phyloP scores from a whole-genome alignment of 805 yeast species.

The Cyberlindnera mycetangii region DNA sequence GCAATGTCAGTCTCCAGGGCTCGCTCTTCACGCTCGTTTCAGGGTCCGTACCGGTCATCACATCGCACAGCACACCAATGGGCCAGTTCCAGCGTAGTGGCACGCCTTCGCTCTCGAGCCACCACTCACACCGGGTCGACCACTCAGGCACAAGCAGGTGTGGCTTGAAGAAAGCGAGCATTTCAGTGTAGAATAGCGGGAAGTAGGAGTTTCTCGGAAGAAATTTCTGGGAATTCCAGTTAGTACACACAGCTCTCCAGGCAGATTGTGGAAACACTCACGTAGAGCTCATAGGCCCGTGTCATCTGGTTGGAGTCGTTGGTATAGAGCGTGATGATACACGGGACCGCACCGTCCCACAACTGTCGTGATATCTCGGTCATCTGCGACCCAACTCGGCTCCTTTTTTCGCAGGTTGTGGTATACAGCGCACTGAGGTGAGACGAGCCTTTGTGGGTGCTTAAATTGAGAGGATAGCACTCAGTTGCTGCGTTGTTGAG shows the following conservation, averaged over 20 bases:
- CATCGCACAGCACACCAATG: conserved; percentile 63
- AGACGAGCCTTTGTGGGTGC: too few relatives aligned
- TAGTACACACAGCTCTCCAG: background rate
- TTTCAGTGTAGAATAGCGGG: conserved; percentile 37
- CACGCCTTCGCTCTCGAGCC: conserved; percentile 65
- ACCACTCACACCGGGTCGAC: conserved; percentile 36
- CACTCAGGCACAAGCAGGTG: conserved; percentile 30
- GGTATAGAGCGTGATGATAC: conserved; percentile 34
- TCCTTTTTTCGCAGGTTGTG: too few relatives aligned
- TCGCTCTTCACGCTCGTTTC: conserved; percentile 13
- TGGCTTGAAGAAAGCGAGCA: conserved; percentile 39
- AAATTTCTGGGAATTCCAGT: conserved; percentile 6
- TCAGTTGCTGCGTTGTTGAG: too few relatives aligned
- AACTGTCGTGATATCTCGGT: conserved; percentile 36
- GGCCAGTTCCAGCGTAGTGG: conserved; percentile 77
- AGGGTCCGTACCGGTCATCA: conserved; percentile 39
- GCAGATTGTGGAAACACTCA: background rate
- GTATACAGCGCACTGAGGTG: too few relatives aligned
- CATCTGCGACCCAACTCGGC: conserved; percentile 15
- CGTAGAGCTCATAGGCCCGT: conserved; percentile 9
- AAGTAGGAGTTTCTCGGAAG: conserved; percentile 51
- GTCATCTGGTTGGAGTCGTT: conserved; percentile 24
- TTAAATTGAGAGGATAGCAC: too few relatives aligned
- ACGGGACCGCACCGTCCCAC: conserved; percentile 56
- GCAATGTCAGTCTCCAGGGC: conserved; percentile 47